These are phyloP conservation scores for Rhododendron ovatum DNA, from an alignment of 148 eudicot species.

Conservation along the genomic window DNA sequence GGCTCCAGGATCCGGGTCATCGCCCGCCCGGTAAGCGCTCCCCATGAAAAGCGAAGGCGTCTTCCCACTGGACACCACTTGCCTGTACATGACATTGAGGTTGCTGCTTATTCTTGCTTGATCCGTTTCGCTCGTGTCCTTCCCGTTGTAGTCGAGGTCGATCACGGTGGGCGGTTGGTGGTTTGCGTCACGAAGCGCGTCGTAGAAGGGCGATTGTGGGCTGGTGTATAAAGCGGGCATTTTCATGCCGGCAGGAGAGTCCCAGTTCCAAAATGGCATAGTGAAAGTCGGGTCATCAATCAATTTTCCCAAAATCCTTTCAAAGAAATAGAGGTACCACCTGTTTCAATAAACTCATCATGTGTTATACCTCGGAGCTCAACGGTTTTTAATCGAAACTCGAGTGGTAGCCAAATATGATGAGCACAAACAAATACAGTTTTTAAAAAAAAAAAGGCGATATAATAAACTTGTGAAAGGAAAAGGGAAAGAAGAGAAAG, in stretches of 20 bases:
- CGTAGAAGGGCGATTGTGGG: conserved; percentile 38
- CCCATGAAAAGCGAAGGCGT: conserved; percentile 59
- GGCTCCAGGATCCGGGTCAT: conserved; percentile 42
- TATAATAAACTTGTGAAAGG: too few relatives aligned
- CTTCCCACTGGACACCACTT: conserved; percentile 58
- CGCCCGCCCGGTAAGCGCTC: conserved; percentile 64
- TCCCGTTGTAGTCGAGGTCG: conserved; percentile 53
- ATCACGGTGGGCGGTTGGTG: conserved; percentile 48
- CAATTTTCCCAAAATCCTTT: conserved; percentile 52
- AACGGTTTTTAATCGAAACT: not conserved
- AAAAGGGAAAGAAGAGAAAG: too few relatives aligned
- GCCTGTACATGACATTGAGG: conserved; percentile 68
- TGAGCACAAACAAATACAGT: too few relatives aligned
- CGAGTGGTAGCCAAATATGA: not conserved
- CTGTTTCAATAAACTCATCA: not conserved
- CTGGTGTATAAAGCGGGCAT: conserved; percentile 46
- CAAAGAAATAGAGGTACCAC: conserved; percentile 65
- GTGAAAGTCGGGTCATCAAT: conserved; percentile 73
- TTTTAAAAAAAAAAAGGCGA: too few relatives aligned
- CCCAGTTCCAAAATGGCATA: conserved; percentile 85
- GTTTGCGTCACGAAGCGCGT: conserved; percentile 32
- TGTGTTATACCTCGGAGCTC: not conserved
- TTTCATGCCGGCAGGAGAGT: conserved; percentile 53
- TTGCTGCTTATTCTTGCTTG: conserved; percentile 37
- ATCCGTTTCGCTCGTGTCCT: conserved; percentile 11